These are phyloP conservation scores for Nothopassalora personata DNA, from an alignment of 2,329 filamentous ascomycete species.

Conservation along the genomic window DNA sequence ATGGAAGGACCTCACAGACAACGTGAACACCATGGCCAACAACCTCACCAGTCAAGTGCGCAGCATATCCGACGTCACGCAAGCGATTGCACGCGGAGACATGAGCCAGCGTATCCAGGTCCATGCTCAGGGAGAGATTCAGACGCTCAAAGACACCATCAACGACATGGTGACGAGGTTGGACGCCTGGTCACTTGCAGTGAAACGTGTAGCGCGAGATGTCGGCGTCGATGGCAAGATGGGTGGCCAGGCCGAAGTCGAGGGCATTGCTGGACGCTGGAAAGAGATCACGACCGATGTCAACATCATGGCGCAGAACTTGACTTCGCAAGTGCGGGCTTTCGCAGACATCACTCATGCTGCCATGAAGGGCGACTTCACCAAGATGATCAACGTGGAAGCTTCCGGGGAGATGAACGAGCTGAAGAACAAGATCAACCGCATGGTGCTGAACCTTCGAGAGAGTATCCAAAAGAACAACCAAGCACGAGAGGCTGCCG, in stretches of 20 bases:
- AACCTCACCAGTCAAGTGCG: constrained; percentile 66
- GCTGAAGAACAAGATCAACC: constrained; percentile 97
- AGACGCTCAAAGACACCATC: constrained; percentile 90
- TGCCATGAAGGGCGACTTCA: constrained; percentile 94
- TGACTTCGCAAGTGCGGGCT: constrained; percentile 93
- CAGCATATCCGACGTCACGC: constrained; percentile 88
- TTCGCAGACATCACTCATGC: constrained; percentile 99
- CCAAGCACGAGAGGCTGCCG: constrained; percentile 88
- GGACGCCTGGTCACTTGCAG: constrained; percentile 92
- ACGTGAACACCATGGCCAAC: constrained; percentile 63
- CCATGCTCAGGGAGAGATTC: constrained; percentile 88
- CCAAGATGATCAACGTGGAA: constrained; percentile 92
- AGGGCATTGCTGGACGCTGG: constrained; percentile 89
- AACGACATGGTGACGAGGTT: constrained; percentile 98
- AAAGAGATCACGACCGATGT: constrained; percentile 97
- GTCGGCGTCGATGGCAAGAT: constrained; percentile 98
- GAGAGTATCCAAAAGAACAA: constrained; percentile 97
- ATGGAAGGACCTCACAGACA: constrained; percentile 62
- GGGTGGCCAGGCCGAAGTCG: constrained; percentile 93
- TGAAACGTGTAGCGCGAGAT: constrained; percentile 92
- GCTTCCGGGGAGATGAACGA: constrained; percentile 99
- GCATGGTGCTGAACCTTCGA: constrained; percentile 93
- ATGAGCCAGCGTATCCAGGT: constrained; percentile 96
- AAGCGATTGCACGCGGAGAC: constrained; percentile 91
- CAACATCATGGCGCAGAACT: constrained; percentile 77